Conservation (phyloP, 139 green algal genomes). For the Chlorella sorokiniana region DNA sequence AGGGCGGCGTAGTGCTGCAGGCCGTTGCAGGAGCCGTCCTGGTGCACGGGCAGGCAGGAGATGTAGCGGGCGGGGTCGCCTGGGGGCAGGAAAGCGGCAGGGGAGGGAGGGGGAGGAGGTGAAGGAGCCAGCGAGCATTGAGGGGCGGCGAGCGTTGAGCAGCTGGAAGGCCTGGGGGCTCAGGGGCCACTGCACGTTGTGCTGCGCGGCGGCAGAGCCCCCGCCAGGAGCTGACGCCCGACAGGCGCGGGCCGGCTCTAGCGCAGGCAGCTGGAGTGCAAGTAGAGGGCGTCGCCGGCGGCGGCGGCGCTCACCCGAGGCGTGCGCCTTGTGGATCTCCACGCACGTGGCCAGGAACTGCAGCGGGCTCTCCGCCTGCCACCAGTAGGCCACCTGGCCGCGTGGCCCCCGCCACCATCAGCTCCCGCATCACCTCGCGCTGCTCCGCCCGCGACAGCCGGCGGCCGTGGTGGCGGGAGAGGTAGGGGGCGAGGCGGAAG, state of each 20-base stretch:
- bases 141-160: too few relatives aligned
- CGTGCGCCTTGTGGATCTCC: constrained; percentile 75
- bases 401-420: neutral
- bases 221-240: too few relatives aligned
- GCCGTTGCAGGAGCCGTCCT: constrained; percentile 97
- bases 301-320: constrained; percentile 6
- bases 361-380: constrained; percentile 84
- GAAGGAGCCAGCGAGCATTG: neutral
- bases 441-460: neutral
- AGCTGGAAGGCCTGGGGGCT: too few relatives aligned
- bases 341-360: constrained; percentile 91
- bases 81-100: constrained; percentile 29
- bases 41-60: constrained; percentile 81
- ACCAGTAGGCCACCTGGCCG: constrained; percentile 26
- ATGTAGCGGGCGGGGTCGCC: constrained; percentile 70
- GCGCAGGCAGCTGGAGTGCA: neutral
- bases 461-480: neutral
- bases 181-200: too few relatives aligned
- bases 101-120: neutral
- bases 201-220: too few relatives aligned
- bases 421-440: constrained; percentile 11
- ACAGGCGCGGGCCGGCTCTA: too few relatives aligned
- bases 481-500: constrained; percentile 9
- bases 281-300: neutral
- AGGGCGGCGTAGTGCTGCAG: constrained; percentile 98